Base-by-base conservation (phyloP, 1,284 basidiomycete genomes). In the Ganoderma boninense region DNA sequence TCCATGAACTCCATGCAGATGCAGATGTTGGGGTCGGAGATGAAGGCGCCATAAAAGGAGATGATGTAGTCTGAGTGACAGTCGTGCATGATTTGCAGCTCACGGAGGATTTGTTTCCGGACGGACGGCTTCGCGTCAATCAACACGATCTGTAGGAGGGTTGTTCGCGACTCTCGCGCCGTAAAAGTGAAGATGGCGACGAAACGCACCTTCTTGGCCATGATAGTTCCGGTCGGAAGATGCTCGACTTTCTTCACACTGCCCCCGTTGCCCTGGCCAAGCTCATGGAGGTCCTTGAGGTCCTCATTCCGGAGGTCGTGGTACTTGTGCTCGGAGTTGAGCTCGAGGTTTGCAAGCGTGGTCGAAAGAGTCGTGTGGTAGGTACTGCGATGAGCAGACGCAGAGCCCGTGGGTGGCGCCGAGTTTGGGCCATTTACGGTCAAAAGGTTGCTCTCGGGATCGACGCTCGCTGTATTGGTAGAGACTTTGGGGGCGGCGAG, bases 1-100 rank as follows among this genome's bases (percentile, higher is more conserved):
- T 99, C 96, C 97, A 97, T 97, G 81, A 86, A 95, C 79, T 99
- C 97, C 93, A 99, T 99, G 82, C 97, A 99, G 74, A 99, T 97
- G 82, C 97, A 98, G 78, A 99, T 97, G 77, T 99, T 98, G 14
- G 97, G 97, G 79, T 99, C 97, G 14, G 92, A 91, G 57, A 98
- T 86, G 84, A 96, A 99, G 38, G 98, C 97, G 72, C 98, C 97
- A 79, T 95, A 98, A 84, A 97, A 99, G 2, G 94, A 96, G 76
- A 99, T 94, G 79, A 99, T 99, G 83, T 96, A 95, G 32, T 89
- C 89, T 3, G 95, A 98, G 74, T 93, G 88, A 82, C 98, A 99
- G 80, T 98, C 95, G 82, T 98, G 96, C 94, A 99, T 95, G 84
- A 99, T 99, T 79, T 99, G 97, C 68, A 99, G 87, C 80, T 99